These are phyloP conservation scores for Monilinia fructigena DNA, from an alignment of 2,329 filamentous ascomycete genomes.

Conservation along the genomic window DNA sequence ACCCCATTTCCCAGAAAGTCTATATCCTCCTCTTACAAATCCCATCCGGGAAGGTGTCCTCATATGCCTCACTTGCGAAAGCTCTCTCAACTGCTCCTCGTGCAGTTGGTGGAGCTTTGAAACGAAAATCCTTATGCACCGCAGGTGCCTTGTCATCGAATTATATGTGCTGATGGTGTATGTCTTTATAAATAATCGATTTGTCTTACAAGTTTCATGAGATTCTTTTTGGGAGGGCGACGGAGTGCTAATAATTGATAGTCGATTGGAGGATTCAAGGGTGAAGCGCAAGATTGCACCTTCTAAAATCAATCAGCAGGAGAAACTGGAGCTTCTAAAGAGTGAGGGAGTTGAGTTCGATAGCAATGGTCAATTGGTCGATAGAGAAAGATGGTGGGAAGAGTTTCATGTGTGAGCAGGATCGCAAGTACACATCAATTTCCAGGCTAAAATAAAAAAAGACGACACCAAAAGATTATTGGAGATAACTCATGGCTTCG, in stretches of 20 bases:
- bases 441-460: background rate
- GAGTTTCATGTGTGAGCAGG: background rate
- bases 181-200: slow-evolving; percentile 27
- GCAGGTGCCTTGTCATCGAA: slow-evolving; percentile 59
- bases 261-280: slow-evolving; percentile 51
- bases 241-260: slow-evolving; percentile 10
- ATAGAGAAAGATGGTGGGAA: slow-evolving; percentile 2
- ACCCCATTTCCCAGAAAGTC: slow-evolving; percentile 40
- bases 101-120: slow-evolving; percentile 61
- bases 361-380: background rate
- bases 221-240: background rate
- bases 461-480: background rate
- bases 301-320: slow-evolving; percentile 48
- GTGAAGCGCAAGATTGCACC: slow-evolving; percentile 51
- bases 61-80: slow-evolving; percentile 57
- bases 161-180: slow-evolving; percentile 55
- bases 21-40: slow-evolving; percentile 61
- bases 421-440: background rate
- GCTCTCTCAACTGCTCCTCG: slow-evolving; percentile 59
- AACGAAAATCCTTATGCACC: slow-evolving; percentile 61
- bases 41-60: slow-evolving; percentile 57
- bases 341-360: slow-evolving; percentile 12
- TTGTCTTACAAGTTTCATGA: background rate
- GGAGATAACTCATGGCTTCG: no score
- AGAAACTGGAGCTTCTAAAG: slow-evolving; percentile 41